Evolutionary conservation across 1,139 yeast genomes (phyloP), one percentile per base, ranked within the genome.

Genomic region (Yamadazyma sp.): DNA sequence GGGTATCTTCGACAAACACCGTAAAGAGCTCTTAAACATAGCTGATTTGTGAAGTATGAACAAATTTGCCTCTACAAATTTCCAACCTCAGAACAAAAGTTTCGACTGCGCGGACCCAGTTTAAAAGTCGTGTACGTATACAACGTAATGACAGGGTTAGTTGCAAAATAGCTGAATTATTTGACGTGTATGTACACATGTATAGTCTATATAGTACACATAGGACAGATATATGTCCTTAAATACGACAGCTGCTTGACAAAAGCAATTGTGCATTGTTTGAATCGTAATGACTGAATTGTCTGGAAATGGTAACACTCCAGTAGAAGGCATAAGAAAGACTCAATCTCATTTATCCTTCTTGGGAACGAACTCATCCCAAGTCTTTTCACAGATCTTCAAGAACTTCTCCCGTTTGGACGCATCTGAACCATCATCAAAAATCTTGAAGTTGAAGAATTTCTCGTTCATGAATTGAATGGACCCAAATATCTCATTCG

Each of bases 351-450:
- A 27, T 22, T 32, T 23, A 16, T 10, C 34, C 11, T 18, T 22
- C 12, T 28, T 29, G 6, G 17, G 23, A 9, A 29, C 23, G 47
- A 67, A 73, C 51, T 74, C 73, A 43, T 77, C 78, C 82, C 82
- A 79, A 25, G 78, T 73, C 17, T 76, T 73, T 41, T 69, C 77
- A 55, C 82, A 77, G 29, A 76, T 67, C 47, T 70, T 72, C 48
- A 76, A 49, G 49, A 78, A 79, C 50, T 75, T 70, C 42, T 66
- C 64, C 51, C 71, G 74, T 38, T 72, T 46, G n/a, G 31, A 39
- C 9, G 37, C 45, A 5, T 26, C 20, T 6, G 34, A 32, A 18
- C 29, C 35, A 15, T 38, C 38, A 29, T 35, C 39, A 47, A 66
- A 71, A 10, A 71, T 70, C 45, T 59, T 60, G 48, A 72, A 72